A percentile compares a stretch with the other conserved stretches of the same genome.
These are phyloP conservation scores for Fragilaria crotonensis DNA, from an alignment of 108 stramenopile species.

Conservation along the genomic window DNA sequence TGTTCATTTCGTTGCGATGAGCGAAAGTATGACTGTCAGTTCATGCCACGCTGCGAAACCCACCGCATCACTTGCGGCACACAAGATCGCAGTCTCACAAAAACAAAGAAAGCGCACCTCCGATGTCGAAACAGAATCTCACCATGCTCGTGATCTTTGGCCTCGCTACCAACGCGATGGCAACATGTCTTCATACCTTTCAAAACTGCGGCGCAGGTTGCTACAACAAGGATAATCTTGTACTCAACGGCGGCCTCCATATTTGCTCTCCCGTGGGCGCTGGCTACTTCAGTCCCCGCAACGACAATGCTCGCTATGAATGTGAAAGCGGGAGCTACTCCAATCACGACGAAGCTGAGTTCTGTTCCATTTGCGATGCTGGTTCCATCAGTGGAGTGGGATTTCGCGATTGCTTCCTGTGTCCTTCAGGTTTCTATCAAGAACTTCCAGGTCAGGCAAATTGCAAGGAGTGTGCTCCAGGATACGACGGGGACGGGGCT, in stretches of 20 bases:
- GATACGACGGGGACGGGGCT: not conserved
- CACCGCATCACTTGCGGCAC: no score
- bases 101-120: no score
- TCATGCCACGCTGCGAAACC: no score
- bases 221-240: not conserved
- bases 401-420: not conserved
- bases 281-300: slow-evolving; percentile 1
- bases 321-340: not conserved
- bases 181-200: slow-evolving; percentile 3
- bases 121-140: no score
- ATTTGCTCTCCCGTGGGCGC: slow-evolving; percentile 1
- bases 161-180: slow-evolving; percentile 1
- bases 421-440: slow-evolving; percentile 2
- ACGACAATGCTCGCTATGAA: not conserved
- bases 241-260: not conserved
- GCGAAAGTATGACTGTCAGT: no score
- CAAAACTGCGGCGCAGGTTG: not conserved
- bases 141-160: no score
- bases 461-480: not conserved
- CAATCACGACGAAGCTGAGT: not conserved
- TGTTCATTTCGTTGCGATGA: no score
- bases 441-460: not conserved
- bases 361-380: not conserved
- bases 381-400: not conserved
- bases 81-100: no score